These are phyloP conservation scores for Penicillium sp. DNA, from an alignment of 2,329 filamentous ascomycete species.

Conservation along the genomic window DNA sequence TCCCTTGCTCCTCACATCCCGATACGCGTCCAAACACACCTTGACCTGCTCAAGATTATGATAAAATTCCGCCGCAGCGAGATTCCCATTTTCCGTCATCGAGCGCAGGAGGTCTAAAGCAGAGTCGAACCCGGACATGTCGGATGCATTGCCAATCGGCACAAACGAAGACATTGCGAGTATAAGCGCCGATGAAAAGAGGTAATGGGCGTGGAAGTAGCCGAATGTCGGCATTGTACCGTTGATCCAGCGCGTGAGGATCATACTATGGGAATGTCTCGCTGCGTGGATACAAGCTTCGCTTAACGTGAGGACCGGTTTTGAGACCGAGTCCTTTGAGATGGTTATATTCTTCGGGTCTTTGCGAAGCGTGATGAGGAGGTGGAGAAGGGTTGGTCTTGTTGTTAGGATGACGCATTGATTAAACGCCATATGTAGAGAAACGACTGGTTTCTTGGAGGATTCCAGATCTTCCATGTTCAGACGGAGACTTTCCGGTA, in stretches of 20 bases:
- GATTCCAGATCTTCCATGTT: slow-evolving; percentile 32
- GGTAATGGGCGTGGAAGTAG: slow-evolving; percentile 42
- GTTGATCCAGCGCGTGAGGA: slow-evolving; percentile 40
- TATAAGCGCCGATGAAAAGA: slow-evolving; percentile 40
- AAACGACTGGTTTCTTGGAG: slow-evolving; percentile 34
- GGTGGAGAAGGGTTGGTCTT: slow-evolving; percentile 39
- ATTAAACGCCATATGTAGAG: slow-evolving; percentile 40
- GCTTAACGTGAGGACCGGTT: slow-evolving; percentile 36
- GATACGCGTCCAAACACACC: slow-evolving; percentile 26
- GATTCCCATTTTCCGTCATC: slow-evolving; percentile 38
- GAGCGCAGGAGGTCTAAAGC: slow-evolving; percentile 32
- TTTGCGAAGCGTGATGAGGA: slow-evolving; percentile 36
- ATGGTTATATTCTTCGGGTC: slow-evolving; percentile 4
- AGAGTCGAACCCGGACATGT: slow-evolving; percentile 33
- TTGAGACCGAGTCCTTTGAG: slow-evolving; percentile 21
- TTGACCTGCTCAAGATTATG: slow-evolving; percentile 35
- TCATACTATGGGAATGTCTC: slow-evolving; percentile 37
- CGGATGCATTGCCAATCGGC: slow-evolving; percentile 30
- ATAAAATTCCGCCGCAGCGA: slow-evolving; percentile 36
- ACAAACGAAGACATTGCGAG: slow-evolving; percentile 39
- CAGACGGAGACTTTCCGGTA: slow-evolving; percentile 36
- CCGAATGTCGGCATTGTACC: slow-evolving; percentile 40
- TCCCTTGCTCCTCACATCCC: slow-evolving; percentile 1
- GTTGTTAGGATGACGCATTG: slow-evolving; percentile 42
- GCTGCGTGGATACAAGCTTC: slow-evolving; percentile 42